Evolutionary conservation across 2,329 filamentous ascomycete genomes (phyloP).

Genomic region (Aspergillus novofumigatus): DNA sequence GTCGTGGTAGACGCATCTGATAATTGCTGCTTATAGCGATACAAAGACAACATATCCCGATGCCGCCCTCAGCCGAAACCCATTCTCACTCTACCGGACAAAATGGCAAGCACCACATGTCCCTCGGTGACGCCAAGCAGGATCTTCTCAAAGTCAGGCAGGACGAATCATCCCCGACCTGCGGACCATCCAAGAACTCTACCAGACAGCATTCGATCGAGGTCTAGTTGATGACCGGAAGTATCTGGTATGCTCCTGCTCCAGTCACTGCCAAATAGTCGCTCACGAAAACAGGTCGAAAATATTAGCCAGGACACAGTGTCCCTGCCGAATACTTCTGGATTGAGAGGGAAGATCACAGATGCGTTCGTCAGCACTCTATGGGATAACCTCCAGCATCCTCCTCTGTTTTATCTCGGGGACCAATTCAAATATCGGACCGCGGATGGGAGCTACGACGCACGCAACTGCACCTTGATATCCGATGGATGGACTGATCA

Average conservation of each 20-base stretch:
- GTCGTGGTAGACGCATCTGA: no score
- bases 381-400: slow-evolving; percentile 3
- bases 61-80: neutral
- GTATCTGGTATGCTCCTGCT: slow-evolving; percentile 5
- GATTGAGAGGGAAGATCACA: neutral
- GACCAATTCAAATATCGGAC: slow-evolving; percentile 4
- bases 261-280: no score
- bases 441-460: slow-evolving; percentile 4
- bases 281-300: neutral
- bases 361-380: slow-evolving; percentile 2
- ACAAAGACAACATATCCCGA: neutral
- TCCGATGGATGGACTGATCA: neutral
- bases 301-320: slow-evolving; percentile 5
- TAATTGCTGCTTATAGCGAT: no score
- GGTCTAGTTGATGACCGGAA: slow-evolving; percentile 10
- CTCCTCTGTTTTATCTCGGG: neutral
- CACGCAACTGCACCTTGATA: neutral
- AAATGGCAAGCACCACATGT: neutral
- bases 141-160: slow-evolving; percentile 10
- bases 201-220: slow-evolving; percentile 1
- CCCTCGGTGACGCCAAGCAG: slow-evolving; percentile 1
- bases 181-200: slow-evolving; percentile 1
- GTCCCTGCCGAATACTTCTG: slow-evolving; percentile 6
- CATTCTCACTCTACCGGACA: neutral
- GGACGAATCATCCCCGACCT: slow-evolving; percentile 6